These are phyloP conservation scores for Fusarium sp. DNA, from an alignment of 2,329 filamentous ascomycete genomes.

Conservation along the genomic window DNA sequence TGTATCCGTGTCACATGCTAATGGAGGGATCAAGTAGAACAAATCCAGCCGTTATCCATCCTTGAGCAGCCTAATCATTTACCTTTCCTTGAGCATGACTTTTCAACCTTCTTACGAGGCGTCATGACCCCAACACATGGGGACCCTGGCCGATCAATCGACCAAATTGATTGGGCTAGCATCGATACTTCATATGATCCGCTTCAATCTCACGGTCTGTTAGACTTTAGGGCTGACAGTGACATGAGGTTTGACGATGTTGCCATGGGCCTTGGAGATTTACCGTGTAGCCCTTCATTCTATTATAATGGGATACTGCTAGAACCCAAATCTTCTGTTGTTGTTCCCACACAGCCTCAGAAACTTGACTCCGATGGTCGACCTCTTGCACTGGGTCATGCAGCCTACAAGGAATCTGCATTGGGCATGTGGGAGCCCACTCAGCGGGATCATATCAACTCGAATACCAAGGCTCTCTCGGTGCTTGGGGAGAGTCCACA, in stretches of 20 bases:
- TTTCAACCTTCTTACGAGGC: neutral
- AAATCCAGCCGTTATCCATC: neutral
- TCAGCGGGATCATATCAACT: slow-evolving; percentile 13
- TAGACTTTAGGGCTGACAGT: neutral
- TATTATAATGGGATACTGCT: neutral
- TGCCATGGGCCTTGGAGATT: neutral
- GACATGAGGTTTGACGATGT: slow-evolving; percentile 1
- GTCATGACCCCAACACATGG: neutral
- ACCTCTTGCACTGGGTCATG: slow-evolving; percentile 11
- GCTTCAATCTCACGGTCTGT: neutral
- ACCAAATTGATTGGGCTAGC: neutral
- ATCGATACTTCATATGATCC: neutral
- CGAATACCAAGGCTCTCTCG: slow-evolving; percentile 17
- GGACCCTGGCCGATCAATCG: neutral
- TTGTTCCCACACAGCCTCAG: neutral
- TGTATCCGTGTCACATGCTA: neutral
- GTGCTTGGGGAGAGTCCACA: slow-evolving; percentile 12
- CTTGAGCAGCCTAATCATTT: neutral
- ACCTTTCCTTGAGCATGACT: neutral
- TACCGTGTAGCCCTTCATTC: neutral
- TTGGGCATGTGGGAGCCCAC: slow-evolving; percentile 21
- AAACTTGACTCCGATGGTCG: slow-evolving; percentile 5
- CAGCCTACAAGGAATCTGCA: slow-evolving; percentile 20
- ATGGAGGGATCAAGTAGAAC: neutral
- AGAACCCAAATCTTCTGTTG: neutral